phyloP scores from a whole-genome alignment of 2,329 filamentous ascomycete species.

The Xylariaceae sp. region DNA sequence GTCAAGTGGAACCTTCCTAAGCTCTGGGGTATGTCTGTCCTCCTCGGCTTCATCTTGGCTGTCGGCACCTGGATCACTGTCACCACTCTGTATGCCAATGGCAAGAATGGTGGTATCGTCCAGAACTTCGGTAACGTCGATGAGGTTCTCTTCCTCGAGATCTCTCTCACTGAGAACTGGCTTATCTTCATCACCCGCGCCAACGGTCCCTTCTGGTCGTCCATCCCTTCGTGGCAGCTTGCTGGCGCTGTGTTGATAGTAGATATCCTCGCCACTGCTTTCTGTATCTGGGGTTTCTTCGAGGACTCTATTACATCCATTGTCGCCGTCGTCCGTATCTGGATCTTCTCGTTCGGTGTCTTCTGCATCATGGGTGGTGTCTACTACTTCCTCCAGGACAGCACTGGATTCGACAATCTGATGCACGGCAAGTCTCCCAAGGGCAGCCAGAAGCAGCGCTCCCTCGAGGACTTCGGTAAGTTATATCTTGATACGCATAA shows the following conservation, averaged over 20 bases:
- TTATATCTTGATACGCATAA: conserved; percentile 24
- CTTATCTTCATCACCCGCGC: conserved; percentile 94
- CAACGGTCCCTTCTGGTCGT: conserved; percentile 90
- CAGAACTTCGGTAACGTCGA: conserved; percentile 85
- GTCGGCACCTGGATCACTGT: conserved; percentile 85
- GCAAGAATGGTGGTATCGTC: conserved; percentile 74
- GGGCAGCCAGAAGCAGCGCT: conserved; percentile 78
- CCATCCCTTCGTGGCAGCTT: conserved; percentile 83
- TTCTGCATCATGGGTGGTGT: conserved; percentile 75
- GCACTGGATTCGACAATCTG: conserved; percentile 79
- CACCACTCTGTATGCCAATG: conserved; percentile 71
- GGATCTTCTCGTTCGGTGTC: conserved; percentile 87
- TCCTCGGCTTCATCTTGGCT: conserved; percentile 78
- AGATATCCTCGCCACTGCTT: conserved; percentile 80
- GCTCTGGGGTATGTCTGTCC: conserved; percentile 88
- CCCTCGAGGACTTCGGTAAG: conserved; percentile 86
- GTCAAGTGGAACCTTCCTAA: conserved; percentile 96
- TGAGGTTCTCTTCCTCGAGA: conserved; percentile 82
- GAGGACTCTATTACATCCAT: conserved; percentile 67
- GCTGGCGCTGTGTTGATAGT: conserved; percentile 74
- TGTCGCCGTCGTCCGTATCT: conserved; percentile 82
- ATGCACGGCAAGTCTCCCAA: conserved; percentile 89
- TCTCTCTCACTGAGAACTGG: conserved; percentile 92
- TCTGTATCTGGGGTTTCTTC: conserved; percentile 85
- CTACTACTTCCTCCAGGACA: conserved; percentile 81